Base-by-base conservation (phyloP, 305 asterid genomes). In the Nicotiana rustica region DNA sequence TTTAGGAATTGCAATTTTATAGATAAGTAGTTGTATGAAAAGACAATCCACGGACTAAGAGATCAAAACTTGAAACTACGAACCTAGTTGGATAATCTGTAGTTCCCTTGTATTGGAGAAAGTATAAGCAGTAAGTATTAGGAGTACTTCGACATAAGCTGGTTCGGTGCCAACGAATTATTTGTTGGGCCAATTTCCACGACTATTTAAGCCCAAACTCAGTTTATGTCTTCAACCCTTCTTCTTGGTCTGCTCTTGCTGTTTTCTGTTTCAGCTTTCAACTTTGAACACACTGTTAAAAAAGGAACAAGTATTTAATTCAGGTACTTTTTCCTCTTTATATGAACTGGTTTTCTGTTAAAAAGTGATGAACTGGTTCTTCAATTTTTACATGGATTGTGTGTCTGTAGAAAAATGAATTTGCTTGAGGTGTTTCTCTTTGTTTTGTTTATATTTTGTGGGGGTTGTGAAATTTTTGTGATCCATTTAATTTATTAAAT, bases 151-250 rank as follows among this genome's bases (percentile, higher is more conserved):
- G 35, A 33, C 35, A 33, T 33, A 33, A 33, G 36, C 36, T 33
- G 36, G 36, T 33, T 36, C 44, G 6, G 44, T 36, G 41, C 41
- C 41, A 36, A 41, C 10, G 2, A 7, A 41, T 6, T 41, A 41
- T 41, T 41, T 41, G 49, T 70, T 70, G 78, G 78, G 59, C 78
- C 35, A 18, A 69, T 38, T 18, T 70, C 59, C 59, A 18, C 35
- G 19, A n/a, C 9, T 18, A n/a, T 70, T 19, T 71, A 71, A 47
- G 78, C 61, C 78, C 78, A 71, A 47, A 13, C 25, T 44, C 49
- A 47, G 61, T 71, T 44, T 70, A 71, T 70, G 60, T 70, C 19
- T 70, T 70, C 25, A 71, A 47, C 61, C 78, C 78, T 47, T 47
- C 60, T n/a, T 1, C 18, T 70, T 70, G 59, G 33, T 19, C 19